phyloP scores from a whole-genome alignment of 75 land plant genomes.

The Picea glauca region DNA sequence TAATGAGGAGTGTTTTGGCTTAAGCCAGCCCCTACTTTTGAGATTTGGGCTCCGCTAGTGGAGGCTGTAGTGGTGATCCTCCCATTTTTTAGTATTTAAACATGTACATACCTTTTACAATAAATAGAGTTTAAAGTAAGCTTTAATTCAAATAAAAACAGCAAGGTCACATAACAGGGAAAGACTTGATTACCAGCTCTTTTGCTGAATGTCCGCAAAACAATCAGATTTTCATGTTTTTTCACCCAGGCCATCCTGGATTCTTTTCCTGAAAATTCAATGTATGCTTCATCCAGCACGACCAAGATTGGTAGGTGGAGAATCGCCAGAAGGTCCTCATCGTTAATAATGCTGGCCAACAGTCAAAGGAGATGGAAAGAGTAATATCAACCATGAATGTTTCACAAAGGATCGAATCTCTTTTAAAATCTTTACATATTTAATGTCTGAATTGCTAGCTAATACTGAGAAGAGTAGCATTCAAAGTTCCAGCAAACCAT shows the following conservation, averaged over 20 bases:
- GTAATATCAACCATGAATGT: neutral
- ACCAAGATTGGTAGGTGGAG: conserved; percentile 84
- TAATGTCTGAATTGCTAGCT: neutral
- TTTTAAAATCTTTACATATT: neutral
- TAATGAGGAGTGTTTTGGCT: too few relatives aligned
- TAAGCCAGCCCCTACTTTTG: too few relatives aligned
- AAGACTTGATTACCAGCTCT: conserved; percentile 70
- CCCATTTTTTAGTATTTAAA: too few relatives aligned
- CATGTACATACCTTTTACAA: too few relatives aligned
- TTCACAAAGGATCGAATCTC: neutral
- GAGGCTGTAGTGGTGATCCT: too few relatives aligned
- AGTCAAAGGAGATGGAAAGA: neutral
- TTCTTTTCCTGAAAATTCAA: conserved; percentile 82
- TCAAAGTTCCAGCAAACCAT: neutral
- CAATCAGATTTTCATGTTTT: conserved; percentile 87
- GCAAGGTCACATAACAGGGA: too few relatives aligned
- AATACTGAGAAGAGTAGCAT: neutral
- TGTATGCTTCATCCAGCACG: conserved; percentile 96
- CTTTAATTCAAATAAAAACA: too few relatives aligned
- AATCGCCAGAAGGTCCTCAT: conserved; percentile 69
- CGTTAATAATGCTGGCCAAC: conserved; percentile 67
- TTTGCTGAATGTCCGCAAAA: conserved; percentile 98
- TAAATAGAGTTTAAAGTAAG: too few relatives aligned
- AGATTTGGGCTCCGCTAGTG: too few relatives aligned
- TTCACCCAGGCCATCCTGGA: conserved; percentile 95